Conservation (phyloP, 2,329 filamentous ascomycete genomes). For the Sordariomycetes sp. region DNA sequence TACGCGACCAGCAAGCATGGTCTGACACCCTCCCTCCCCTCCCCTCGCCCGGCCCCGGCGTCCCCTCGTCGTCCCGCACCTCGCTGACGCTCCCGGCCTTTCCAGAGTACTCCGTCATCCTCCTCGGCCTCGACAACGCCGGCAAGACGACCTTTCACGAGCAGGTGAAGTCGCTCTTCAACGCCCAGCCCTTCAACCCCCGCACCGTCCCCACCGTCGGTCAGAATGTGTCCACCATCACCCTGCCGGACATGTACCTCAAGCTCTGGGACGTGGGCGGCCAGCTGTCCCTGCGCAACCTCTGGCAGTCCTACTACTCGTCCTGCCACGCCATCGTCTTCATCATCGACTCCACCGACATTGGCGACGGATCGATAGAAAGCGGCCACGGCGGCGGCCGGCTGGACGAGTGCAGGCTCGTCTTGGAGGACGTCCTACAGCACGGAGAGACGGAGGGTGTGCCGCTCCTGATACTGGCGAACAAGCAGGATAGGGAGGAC, state of each 20-base stretch:
- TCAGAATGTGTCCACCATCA: constrained; percentile 90
- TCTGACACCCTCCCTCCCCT: constrained; percentile 25
- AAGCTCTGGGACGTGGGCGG: constrained; percentile 99
- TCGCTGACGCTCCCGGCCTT: constrained; percentile 2
- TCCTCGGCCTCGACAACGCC: constrained; percentile 94
- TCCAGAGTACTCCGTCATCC: constrained; percentile 89
- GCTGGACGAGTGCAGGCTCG: constrained; percentile 79
- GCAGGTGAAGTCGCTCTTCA: constrained; percentile 86
- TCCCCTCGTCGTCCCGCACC: constrained; percentile 5
- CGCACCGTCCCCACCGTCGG: constrained; percentile 95
- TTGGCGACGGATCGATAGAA: constrained; percentile 70
- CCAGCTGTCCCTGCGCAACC: constrained; percentile 75
- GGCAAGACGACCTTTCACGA: constrained; percentile 98
- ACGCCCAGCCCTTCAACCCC: constrained; percentile 52
- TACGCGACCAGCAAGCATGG: constrained; percentile 97
- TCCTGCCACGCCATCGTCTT: constrained; percentile 96
- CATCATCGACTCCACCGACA: constrained; percentile 90
- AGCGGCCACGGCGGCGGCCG: constrained; percentile 38
- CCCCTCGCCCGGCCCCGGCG: constrained; percentile 6
- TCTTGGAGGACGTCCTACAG: constrained; percentile 83
- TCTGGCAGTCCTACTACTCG: constrained; percentile 95
- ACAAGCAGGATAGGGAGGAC: constrained; percentile 96
- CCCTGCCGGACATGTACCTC: constrained; percentile 88
- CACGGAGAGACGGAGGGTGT: constrained; percentile 85
- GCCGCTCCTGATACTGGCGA: constrained; percentile 83